Evolutionary conservation across 2,329 filamentous ascomycete species (phyloP).

Genomic region (Lachnellula occidentalis): DNA sequence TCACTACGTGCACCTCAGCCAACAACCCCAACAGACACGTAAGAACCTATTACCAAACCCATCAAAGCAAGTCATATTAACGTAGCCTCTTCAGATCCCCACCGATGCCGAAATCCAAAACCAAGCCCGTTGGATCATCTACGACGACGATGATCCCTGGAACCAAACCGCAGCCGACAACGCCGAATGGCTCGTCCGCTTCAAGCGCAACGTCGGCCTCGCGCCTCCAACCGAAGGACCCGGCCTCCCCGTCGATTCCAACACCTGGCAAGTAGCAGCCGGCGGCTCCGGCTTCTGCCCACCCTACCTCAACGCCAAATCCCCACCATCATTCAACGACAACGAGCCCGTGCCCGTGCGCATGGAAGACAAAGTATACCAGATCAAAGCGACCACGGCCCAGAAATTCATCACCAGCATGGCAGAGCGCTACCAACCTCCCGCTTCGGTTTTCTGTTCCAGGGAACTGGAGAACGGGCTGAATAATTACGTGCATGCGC

Average conservation of each 20-base stretch:
- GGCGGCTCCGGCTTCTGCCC: conserved; percentile 52
- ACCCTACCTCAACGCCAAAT: conserved; percentile 46
- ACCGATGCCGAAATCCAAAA: conserved; percentile 57
- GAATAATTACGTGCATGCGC: conserved; percentile 40
- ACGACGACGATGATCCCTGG: conserved; percentile 60
- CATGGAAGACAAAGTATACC: conserved; percentile 34
- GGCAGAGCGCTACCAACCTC: conserved; percentile 39
- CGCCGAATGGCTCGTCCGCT: conserved; percentile 56
- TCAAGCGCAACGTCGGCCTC: conserved; percentile 54
- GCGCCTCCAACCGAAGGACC: conserved; percentile 43
- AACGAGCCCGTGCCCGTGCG: conserved; percentile 23
- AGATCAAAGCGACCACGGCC: conserved; percentile 39
- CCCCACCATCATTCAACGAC: conserved; percentile 33
- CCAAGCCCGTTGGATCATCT: conserved; percentile 58
- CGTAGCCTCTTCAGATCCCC: conserved; percentile 35
- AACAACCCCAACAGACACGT: conserved; percentile 54
- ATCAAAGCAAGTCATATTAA: not conserved
- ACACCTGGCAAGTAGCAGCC: conserved; percentile 43
- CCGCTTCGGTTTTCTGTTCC: conserved; percentile 51
- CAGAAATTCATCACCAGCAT: conserved; percentile 45
- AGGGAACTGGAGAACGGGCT: conserved; percentile 53
- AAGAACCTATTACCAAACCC: conserved; percentile 1
- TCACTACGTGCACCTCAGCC: conserved; percentile 47
- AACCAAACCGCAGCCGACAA: conserved; percentile 61
- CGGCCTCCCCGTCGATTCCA: conserved; percentile 37